Conservation (phyloP, 805 yeast species). For the Lipomyces yamanashiensis region DNA sequence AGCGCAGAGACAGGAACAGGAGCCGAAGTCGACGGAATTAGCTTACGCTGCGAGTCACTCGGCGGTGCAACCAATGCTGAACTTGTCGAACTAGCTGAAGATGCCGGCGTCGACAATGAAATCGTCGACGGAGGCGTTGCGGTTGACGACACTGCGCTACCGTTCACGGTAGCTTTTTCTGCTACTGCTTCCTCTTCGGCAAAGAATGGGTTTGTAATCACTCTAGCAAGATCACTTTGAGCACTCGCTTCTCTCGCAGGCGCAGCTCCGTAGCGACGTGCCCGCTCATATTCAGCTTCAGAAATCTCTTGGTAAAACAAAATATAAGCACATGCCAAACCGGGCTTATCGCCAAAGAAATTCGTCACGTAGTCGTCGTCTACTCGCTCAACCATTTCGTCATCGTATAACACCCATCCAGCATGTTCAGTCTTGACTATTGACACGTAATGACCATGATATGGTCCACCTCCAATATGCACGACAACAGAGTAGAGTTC, state of each 20-base stretch:
- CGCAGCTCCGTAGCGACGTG: conserved; percentile 27
- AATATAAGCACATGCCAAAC: conserved; percentile 90
- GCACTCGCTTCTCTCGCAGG: conserved; percentile 17
- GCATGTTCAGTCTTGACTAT: conserved; percentile 75
- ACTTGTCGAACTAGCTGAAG: conserved; percentile 3
- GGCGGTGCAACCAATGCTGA: conserved; percentile 10
- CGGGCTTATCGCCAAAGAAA: conserved; percentile 87
- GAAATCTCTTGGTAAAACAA: conserved; percentile 64
- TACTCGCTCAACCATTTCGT: conserved; percentile 89
- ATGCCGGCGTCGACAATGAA: conserved; percentile 16
- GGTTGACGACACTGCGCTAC: neutral
- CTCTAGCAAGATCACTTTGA: conserved; percentile 10
- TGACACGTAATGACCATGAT: conserved; percentile 95
- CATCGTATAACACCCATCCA: conserved; percentile 94
- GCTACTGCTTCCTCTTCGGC: neutral
- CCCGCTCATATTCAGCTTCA: conserved; percentile 26
- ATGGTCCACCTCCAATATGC: conserved; percentile 97
- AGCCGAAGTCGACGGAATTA: neutral
- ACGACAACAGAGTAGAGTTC: conserved; percentile 89
- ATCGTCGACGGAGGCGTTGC: conserved; percentile 12
- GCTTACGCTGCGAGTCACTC: conserved; percentile 8
- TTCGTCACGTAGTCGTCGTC: conserved; percentile 80
- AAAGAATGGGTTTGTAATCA: conserved; percentile 2
- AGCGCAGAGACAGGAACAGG: neutral
- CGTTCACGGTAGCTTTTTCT: neutral